Evolutionary conservation across 352 stramenopile genomes (phyloP).

Genomic region (Plasmopara viticola): DNA sequence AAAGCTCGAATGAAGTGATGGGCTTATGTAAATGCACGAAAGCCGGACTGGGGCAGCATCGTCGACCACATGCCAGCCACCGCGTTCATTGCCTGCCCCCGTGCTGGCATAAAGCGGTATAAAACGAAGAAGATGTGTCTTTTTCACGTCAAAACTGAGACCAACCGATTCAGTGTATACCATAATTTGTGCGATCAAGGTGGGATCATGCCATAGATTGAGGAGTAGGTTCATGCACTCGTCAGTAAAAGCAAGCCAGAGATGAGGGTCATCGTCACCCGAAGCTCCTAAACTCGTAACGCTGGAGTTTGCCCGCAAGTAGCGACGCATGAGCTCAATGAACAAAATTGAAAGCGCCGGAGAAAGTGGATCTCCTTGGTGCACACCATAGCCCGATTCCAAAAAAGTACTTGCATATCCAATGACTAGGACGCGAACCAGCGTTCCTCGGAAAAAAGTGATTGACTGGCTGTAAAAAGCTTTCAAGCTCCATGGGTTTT

Average conservation of each 20-base stretch:
- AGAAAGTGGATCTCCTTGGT: neutral
- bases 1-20: too few relatives aligned
- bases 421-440: neutral
- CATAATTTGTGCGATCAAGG: neutral
- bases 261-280: neutral
- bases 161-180: too few relatives aligned
- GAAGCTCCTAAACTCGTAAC: neutral
- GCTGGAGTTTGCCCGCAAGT: neutral
- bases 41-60: too few relatives aligned
- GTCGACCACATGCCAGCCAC: too few relatives aligned
- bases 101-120: too few relatives aligned
- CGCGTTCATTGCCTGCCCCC: too few relatives aligned
- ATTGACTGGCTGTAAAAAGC: neutral
- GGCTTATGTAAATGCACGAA: too few relatives aligned
- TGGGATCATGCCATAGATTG: neutral
- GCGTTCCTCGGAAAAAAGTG: neutral
- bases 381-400: neutral
- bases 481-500: neutral
- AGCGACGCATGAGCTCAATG: neutral
- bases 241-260: neutral
- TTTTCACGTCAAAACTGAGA: too few relatives aligned
- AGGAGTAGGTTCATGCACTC: neutral
- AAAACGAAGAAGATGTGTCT: too few relatives aligned
- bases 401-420: neutral
- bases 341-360: neutral